Conservation (phyloP, 78 protist genomes). For the Bigelowiella natans region DNA sequence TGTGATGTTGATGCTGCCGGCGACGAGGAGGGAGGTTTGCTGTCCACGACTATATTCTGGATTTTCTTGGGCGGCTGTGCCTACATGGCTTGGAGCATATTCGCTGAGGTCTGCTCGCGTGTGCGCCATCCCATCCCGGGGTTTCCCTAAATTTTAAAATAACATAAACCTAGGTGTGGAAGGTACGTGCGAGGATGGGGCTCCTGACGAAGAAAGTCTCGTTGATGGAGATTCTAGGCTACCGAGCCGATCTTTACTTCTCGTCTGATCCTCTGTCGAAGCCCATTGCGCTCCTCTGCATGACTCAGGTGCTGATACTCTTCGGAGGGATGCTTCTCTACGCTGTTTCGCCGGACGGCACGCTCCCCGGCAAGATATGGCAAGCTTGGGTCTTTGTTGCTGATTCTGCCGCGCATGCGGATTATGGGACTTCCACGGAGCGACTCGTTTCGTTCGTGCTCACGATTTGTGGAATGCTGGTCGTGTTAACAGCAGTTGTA, state of each 20-base stretch:
- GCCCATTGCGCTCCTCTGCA: background rate
- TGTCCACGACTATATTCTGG: too few species aligned
- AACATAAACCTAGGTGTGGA: too few species aligned
- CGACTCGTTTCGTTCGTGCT: background rate
- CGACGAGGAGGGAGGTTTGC: too few species aligned
- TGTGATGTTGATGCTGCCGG: too few species aligned
- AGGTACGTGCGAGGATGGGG: background rate
- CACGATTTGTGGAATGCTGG: background rate
- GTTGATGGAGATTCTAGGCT: background rate
- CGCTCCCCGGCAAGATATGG: background rate
- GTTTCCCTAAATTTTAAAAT: too few species aligned
- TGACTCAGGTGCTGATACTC: background rate
- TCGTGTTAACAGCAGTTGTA: too few species aligned
- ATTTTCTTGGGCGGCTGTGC: too few species aligned
- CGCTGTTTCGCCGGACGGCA: background rate
- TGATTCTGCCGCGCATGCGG: background rate
- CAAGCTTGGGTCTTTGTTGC: background rate
- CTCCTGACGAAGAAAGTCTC: background rate
- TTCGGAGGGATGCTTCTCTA: background rate
- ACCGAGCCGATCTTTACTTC: background rate
- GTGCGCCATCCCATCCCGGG: too few species aligned
- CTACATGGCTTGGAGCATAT: too few species aligned
- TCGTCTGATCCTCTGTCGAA: background rate
- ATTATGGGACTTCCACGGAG: background rate
- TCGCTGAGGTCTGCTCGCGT: too few species aligned